Evolutionary conservation across 441 rosid species (phyloP), one percentile per base, ranked within the genome.

Genomic region (Eugenia klotzschiana): DNA sequence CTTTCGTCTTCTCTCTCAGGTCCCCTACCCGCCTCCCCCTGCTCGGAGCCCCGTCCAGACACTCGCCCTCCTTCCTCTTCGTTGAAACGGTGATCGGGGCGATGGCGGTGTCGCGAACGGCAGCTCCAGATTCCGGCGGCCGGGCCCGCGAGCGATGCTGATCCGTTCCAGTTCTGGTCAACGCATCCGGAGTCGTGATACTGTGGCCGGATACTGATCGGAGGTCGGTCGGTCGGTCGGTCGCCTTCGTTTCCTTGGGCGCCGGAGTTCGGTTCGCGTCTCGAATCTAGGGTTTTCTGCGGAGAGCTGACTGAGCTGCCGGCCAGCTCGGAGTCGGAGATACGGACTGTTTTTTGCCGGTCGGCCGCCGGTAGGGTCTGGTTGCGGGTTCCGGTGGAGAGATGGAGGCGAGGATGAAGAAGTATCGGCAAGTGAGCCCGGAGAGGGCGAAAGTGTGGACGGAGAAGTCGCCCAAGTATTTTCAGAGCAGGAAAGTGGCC

Each of bases 391-490:
- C 43, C 81, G 86, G 84, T 69, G 80, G 72, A 56, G 79, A 58
- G 52, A 91, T 93, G 98, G 96, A 95, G 90, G 84, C 86, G 51
- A 90, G 92, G 88, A 92, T 91, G 95, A 96, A 86, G 88, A 95
- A 93, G 87, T 91, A 90, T 84, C 90, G 91, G 82, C 93, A 93
- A 57, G 89, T 94, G 80, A 96, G 99, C 89, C 99, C 99, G 40
- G 98, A 94, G 86, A 92, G 99, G 87, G 92, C 98, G 26, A 96
- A 91, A 87, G 97, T 96, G 57, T 95, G 99, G 99, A 95, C 91
- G 25, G 98, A 96, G 92, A 94, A 88, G 83, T 93, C 98, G 29
- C 98, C 97, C 1, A 94, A 93, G 89, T 95, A 94, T 79, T 91
- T 93, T 80, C 90, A 90, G 86, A 88, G 82, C 20, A 90, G 95